Evolutionary conservation across 805 yeast species (phyloP).

Genomic region (Sugiyamaella floridensis): DNA sequence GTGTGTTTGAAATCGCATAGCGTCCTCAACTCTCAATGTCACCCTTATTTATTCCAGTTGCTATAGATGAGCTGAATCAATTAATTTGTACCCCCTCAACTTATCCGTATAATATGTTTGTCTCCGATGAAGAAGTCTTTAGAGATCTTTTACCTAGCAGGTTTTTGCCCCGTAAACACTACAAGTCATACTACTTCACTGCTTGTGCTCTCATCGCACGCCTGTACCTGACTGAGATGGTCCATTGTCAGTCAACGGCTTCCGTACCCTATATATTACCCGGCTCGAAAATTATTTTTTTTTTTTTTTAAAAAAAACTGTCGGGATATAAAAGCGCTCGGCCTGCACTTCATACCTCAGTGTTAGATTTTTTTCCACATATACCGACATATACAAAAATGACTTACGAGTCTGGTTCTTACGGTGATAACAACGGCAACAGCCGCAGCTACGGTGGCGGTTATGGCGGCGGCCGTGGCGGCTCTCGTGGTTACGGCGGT

Average conservation of each 20-base stretch:
- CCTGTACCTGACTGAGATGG: background rate
- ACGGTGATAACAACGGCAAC: constrained; percentile 20
- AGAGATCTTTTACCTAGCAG: too few species aligned
- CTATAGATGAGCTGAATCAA: too few species aligned
- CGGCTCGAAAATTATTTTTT: constrained; percentile 3
- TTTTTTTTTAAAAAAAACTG: constrained; percentile 1
- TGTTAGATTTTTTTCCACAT: too few species aligned
- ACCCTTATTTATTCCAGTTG: too few species aligned
- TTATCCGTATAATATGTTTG: too few species aligned
- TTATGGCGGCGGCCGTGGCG: constrained; percentile 26
- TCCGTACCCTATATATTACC: background rate
- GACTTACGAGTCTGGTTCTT: constrained; percentile 14
- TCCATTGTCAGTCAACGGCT: too few species aligned
- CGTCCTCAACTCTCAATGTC: too few species aligned
- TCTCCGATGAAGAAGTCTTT: too few species aligned
- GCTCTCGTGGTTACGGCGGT: background rate
- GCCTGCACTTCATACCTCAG: background rate
- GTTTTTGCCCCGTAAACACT: too few species aligned
- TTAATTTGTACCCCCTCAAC: too few species aligned
- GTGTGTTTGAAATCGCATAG: too few species aligned
- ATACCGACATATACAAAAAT: constrained; percentile 1
- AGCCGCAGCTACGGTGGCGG: constrained; percentile 1
- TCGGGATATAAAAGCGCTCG: background rate
- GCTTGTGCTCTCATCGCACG: background rate
- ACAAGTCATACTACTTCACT: background rate